A percentile compares a stretch with the other conserved stretches of the same genome.
These are phyloP conservation scores for Macrolepiota fuliginosa DNA, from an alignment of 768 basidiomycete genomes.

Conservation along the genomic window DNA sequence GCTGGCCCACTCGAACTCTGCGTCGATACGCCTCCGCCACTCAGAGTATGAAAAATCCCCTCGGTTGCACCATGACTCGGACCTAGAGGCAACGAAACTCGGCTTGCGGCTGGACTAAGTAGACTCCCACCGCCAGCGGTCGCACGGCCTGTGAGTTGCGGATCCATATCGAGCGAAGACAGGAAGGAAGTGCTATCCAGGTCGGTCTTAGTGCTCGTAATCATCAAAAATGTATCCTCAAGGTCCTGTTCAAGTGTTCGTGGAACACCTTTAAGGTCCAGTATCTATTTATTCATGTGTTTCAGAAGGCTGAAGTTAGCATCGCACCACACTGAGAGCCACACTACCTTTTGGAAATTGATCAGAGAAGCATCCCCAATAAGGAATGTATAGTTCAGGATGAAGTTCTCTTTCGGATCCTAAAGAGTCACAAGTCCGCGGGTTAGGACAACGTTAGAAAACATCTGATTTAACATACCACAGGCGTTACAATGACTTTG, in stretches of 20 bases:
- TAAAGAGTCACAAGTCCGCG: constrained; percentile 25
- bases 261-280: constrained; percentile 92
- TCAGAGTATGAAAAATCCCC: constrained; percentile 55
- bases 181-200: constrained; percentile 91
- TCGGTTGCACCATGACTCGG: constrained; percentile 36
- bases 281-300: constrained; percentile 52
- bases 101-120: constrained; percentile 64
- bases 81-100: constrained; percentile 50
- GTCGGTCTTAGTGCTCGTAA: constrained; percentile 90
- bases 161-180: constrained; percentile 95
- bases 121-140: constrained; percentile 38
- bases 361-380: constrained; percentile 94
- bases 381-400: constrained; percentile 91
- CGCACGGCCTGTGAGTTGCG: constrained; percentile 43
- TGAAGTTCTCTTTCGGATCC: constrained; percentile 93
- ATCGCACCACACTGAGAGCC: not conserved
- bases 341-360: constrained; percentile 92
- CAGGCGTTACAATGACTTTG: constrained; percentile 93
- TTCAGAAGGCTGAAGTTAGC: not conserved
- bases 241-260: constrained; percentile 85
- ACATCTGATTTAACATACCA: constrained; percentile 44
- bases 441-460: not conserved
- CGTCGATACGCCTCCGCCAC: constrained; percentile 40
- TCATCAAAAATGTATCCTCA: constrained; percentile 86
- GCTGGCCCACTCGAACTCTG: constrained; percentile 58